Evolutionary conservation across 2,329 filamentous ascomycete genomes (phyloP), one percentile per base, ranked within the genome.

Genomic region (Botryosphaeria dothidea): DNA sequence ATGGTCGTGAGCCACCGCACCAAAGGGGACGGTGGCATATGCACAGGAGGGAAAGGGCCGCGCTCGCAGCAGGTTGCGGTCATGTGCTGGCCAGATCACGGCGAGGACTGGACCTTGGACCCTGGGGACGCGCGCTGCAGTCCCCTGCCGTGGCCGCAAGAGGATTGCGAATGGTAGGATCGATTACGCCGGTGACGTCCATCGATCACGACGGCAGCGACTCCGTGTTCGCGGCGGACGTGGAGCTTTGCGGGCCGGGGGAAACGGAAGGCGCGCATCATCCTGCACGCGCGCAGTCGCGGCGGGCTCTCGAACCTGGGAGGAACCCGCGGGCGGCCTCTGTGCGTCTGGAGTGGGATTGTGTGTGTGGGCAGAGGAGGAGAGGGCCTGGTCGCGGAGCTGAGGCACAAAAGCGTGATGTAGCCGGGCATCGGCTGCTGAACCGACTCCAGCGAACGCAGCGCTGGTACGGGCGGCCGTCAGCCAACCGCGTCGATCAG

Each of bases 261-360:
- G 46, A 36, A 56, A 64, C 61, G 51, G n/a, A n/a, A 43, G 49
- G 41, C 61, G 49, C 48, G n/a, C 61, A 64, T 64, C 61, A 45
- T 61, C 57, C 48, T 64, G 60, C 60, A 36, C 21, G 54, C 54
- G 54, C 54, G 54, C 54, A 45, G 19, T 31, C 36, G 54, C 41
- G 27, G 56, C 38, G 6, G 9, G 38, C 38, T 41, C 38, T 1
- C n/a, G 56, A 34, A 34, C 31, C 38, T 25, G 27, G 56, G 19
- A 21, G 27, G 56, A 41, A 29, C 36, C 56, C 46, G 56, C 27
- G 19, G 54, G 38, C 27, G 54, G 38, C 38, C 38, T n/a, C 54
- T 58, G 34, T 34, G n/a, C 7, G 19, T 25, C 45, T 3, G 4
- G 21, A 25, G 45, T 19, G 45, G 45, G 7, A 25, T 9, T 6